Conservation (phyloP, 176 grass and related monocot species). For the Aegilops sharonensis region DNA sequence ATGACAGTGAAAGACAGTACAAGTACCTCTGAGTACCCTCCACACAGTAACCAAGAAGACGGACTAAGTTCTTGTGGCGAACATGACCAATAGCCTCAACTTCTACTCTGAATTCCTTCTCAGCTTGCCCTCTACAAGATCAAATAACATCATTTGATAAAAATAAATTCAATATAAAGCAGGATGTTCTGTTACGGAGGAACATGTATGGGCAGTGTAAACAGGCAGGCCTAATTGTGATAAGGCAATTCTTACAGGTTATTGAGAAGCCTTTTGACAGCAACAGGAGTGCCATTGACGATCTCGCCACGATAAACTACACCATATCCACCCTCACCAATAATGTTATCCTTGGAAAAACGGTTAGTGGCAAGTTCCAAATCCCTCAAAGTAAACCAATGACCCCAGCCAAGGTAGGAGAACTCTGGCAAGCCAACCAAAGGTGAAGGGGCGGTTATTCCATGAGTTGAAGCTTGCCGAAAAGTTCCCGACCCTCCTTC, state of each 20-base stretch:
- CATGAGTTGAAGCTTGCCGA: conserved; percentile 53
- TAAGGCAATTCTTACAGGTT: conserved; percentile 49
- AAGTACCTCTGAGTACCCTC: conserved; percentile 86
- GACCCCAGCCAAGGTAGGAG: conserved; percentile 81
- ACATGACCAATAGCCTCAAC: conserved; percentile 94
- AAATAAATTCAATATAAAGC: not conserved
- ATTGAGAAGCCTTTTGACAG: conserved; percentile 82
- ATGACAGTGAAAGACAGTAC: conserved; percentile 12
- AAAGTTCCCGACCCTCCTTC: conserved; percentile 63
- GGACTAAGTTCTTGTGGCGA: conserved; percentile 85
- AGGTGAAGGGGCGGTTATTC: conserved; percentile 75
- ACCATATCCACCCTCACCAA: conserved; percentile 86
- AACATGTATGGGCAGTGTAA: not conserved
- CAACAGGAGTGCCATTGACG: conserved; percentile 70
- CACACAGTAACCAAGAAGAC: conserved; percentile 75
- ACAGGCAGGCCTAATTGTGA: not conserved
- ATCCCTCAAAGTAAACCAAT: conserved; percentile 87
- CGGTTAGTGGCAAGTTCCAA: conserved; percentile 67
- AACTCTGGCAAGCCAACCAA: conserved; percentile 79
- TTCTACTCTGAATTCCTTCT: conserved; percentile 93
- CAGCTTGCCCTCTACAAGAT: conserved; percentile 70
- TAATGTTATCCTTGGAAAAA: conserved; percentile 73
- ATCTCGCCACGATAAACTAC: conserved; percentile 73
- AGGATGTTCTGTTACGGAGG: conserved; percentile 2
- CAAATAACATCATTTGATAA: conserved; percentile 14